A percentile compares a stretch with the other conserved stretches of the same genome.
Evolutionary conservation across 2,329 filamentous ascomycete genomes (phyloP).

Genomic region (Fusarium chuoi): DNA sequence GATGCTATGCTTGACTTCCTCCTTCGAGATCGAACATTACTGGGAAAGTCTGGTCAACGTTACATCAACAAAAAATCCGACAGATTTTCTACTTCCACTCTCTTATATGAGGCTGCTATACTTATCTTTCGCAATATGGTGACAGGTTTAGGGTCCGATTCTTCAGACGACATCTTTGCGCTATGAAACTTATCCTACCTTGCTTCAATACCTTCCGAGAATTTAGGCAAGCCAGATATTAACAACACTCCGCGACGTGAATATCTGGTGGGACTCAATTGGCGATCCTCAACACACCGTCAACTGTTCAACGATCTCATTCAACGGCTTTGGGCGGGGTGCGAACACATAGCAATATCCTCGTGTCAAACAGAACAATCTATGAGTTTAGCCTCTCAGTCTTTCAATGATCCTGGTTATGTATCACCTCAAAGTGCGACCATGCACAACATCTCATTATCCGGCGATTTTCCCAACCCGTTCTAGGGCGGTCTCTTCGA

Average conservation of each 20-base stretch:
- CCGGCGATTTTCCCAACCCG: rapidly evolving
- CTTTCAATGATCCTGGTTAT: rapidly evolving
- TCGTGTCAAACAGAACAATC: no score
- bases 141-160: background rate
- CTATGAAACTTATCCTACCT: background rate
- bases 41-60: rapidly evolving
- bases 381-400: no score
- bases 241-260: background rate
- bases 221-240: rapidly evolving
- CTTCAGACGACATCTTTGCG: background rate
- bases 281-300: rapidly evolving
- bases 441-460: background rate
- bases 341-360: no score
- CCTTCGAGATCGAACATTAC: background rate
- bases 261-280: background rate
- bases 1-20: background rate
- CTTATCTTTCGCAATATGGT: background rate
- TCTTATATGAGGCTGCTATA: rapidly evolving
- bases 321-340: background rate
- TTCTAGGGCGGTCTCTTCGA: background rate
- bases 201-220: no score
- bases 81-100: no score
- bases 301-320: background rate
- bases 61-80: no score
- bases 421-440: rapidly evolving